Evolutionary conservation across 352 stramenopile species (phyloP), one percentile per base, ranked within the genome.

Genomic region (Peronospora tabacina): DNA sequence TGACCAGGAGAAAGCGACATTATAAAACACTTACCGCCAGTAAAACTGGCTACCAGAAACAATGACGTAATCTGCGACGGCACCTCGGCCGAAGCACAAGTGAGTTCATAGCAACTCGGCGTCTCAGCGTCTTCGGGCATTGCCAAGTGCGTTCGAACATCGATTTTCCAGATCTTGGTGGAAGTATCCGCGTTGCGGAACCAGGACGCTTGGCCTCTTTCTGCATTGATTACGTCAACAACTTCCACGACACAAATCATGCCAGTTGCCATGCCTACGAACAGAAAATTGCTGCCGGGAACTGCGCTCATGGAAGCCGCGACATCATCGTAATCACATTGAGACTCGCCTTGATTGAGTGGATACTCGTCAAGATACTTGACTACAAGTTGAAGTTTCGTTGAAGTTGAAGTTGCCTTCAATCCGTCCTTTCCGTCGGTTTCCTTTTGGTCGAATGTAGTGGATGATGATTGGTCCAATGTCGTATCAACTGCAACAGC

Each of bases 21-120:
- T 49, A 90, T 84, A 44, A 90, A 90, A 49, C 79, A 90, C 49
- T 82, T 85, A 36, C 74, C 76, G n/a, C 70, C 71, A 55, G 82
- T 70, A 55, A 90, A 90, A 52, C 63, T 83, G 40, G 76, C 76
- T 36, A 87, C 70, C 5, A 90, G 53, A 41, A 65, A 70, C 24
- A 90, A 56, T 26, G 57, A 69, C 41, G 66, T 26, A 42, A 66
- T 57, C 43, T 47, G 42, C 1, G 44, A 43, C 1, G 58, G 34
- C 7, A 62, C 48, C 11, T 85, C 70, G 24, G 52, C 49, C 6
- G 75, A 70, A 5, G 72, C 79, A 22, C 70, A 71, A 10, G 75
- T 69, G 32, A 90, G 44, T 2, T 62, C 59, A 32, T 83, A 84
- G 44, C 79, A 90, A 29, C 64, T 75, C 19, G 67, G 64, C 13